Percentiles rank a stretch among this genome's conserved stretches.
These are phyloP conservation scores for Yamadazyma sp. DNA, from an alignment of 1,139 yeast species.

Conservation along the genomic window DNA sequence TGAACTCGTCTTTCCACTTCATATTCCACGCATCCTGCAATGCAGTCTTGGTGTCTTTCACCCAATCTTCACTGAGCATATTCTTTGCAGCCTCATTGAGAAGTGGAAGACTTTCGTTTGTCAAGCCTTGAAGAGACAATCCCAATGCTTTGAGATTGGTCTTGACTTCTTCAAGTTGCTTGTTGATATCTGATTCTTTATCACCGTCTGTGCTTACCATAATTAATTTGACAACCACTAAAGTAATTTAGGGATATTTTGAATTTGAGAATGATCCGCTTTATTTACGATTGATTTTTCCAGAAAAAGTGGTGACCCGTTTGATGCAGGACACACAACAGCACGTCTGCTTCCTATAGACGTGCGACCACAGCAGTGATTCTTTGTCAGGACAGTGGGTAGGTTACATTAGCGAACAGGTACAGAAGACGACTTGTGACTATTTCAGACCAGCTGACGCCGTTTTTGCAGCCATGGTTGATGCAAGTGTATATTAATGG, in stretches of 20 bases:
- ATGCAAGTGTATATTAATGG: not conserved
- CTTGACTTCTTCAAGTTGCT: conserved; percentile 14
- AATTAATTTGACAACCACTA: not conserved
- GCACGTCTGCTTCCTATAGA: not conserved
- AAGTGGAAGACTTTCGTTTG: conserved; percentile 25
- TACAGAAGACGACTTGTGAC: no score
- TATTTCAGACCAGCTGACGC: no score
- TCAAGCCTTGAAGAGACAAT: conserved; percentile 18
- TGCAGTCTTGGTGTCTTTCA: conserved; percentile 3
- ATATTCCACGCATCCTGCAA: not conserved
- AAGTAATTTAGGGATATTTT: not conserved
- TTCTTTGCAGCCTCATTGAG: conserved; percentile 24
- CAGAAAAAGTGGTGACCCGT: not conserved
- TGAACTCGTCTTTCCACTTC: conserved; percentile 2
- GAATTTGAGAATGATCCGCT: not conserved
- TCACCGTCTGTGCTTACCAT: conserved; percentile 1
- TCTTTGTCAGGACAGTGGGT: no score
- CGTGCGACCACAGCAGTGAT: no score
- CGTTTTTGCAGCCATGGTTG: not conserved
- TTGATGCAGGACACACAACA: conserved; percentile 1
- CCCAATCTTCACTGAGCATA: conserved; percentile 11
- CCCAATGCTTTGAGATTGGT: conserved; percentile 15
- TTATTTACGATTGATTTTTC: conserved; percentile 2
- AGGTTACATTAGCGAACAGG: no score
- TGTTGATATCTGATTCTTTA: conserved; percentile 10